phyloP scores from a whole-genome alignment of 1,284 basidiomycete genomes.

The Hemileia vastatrix region DNA sequence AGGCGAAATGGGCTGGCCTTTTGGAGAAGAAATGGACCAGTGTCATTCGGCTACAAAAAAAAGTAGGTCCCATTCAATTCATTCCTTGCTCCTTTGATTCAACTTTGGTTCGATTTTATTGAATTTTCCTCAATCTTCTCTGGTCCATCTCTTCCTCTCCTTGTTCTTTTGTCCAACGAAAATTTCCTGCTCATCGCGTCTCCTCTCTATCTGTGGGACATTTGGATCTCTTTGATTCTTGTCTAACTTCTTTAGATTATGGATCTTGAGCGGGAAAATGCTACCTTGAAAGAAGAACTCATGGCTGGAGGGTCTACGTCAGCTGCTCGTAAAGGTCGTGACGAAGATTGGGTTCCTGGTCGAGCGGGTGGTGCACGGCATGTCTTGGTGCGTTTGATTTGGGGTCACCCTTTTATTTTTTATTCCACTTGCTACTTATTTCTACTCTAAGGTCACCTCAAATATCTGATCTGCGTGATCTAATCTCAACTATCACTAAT shows the following conservation, averaged over 20 bases:
- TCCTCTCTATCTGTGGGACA: too few relatives aligned
- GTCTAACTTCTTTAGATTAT: conserved; percentile 55
- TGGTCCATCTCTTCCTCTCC: too few relatives aligned
- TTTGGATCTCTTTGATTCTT: too few relatives aligned
- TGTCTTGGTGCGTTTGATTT: conserved; percentile 9
- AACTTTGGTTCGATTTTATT: not conserved
- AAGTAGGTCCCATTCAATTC: conserved; percentile 51
- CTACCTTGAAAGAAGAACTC: conserved; percentile 66
- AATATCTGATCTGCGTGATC: too few relatives aligned
- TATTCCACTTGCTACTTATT: too few relatives aligned
- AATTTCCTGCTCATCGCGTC: not conserved
- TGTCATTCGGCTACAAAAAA: conserved; percentile 83
- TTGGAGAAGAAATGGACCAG: conserved; percentile 93
- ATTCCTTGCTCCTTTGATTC: too few relatives aligned
- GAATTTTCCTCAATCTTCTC: not conserved
- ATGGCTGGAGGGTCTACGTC: conserved; percentile 32
- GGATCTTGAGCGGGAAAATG: conserved; percentile 71
- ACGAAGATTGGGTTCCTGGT: conserved; percentile 18
- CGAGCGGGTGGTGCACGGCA: conserved; percentile 11
- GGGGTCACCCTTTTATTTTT: too few relatives aligned
- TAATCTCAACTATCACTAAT: conserved; percentile 78
- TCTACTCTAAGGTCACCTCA: too few relatives aligned
- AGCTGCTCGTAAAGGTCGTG: conserved; percentile 29
- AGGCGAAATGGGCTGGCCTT: conserved; percentile 68
- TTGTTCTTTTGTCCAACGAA: too few relatives aligned